phyloP scores from a whole-genome alignment of 257 asterid genomes.

The Solanum chmielewskii region DNA sequence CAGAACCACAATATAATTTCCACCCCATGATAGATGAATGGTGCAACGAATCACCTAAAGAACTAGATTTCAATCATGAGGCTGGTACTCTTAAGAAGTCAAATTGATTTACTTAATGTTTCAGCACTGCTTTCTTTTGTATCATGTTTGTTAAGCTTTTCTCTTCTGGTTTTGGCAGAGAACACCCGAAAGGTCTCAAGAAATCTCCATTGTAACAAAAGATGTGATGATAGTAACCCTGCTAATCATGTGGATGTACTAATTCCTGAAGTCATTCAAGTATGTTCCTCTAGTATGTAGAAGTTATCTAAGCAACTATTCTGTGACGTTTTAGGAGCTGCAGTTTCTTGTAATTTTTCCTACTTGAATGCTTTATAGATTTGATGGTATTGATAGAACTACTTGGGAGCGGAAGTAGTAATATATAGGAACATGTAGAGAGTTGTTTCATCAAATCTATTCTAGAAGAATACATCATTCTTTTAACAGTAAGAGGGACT shows the following conservation, averaged over 20 bases:
- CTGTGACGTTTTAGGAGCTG: neutral
- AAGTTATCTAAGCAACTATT: neutral
- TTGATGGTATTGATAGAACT: neutral
- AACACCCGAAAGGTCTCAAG: conserved; percentile 67
- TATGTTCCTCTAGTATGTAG: conserved; percentile 12
- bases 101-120: neutral
- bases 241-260: conserved; percentile 70
- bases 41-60: conserved; percentile 99
- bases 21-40: conserved; percentile 97
- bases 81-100: conserved; percentile 56
- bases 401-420: neutral
- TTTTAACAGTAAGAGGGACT: neutral
- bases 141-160: neutral
- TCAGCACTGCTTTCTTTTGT: neutral
- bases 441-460: neutral
- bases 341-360: neutral
- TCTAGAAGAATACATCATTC: neutral
- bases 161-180: conserved; percentile 38
- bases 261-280: conserved; percentile 89
- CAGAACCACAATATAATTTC: conserved; percentile 91
- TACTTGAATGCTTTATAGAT: neutral
- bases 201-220: conserved; percentile 61
- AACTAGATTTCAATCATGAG: conserved; percentile 78
- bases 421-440: neutral
- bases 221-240: conserved; percentile 20